Percentiles rank a stretch among this genome's conserved stretches.
These are phyloP conservation scores for Nephelium lappaceum DNA, from an alignment of 345 rosid species.

Conservation along the genomic window DNA sequence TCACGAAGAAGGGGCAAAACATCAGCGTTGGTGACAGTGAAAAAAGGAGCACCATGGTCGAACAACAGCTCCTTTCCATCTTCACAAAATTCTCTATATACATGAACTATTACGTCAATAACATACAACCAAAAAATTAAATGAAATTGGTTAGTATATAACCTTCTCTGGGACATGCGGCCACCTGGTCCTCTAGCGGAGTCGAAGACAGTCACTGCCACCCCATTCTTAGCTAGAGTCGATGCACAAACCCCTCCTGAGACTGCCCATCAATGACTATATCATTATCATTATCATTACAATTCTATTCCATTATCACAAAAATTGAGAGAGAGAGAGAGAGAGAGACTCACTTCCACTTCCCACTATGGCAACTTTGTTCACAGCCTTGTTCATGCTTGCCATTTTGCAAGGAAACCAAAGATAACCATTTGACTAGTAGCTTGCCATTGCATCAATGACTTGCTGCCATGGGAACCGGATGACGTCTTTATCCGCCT, in stretches of 20 bases:
- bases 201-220: constrained; percentile 79
- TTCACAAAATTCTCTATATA: constrained; percentile 56
- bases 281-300: neutral
- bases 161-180: constrained; percentile 92
- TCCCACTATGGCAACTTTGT: constrained; percentile 77
- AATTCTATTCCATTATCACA: too few species aligned
- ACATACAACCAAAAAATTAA: too few species aligned
- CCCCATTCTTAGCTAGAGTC: constrained; percentile 65
- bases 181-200: constrained; percentile 88
- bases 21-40: constrained; percentile 49
- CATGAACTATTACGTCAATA: too few species aligned
- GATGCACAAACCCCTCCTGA: constrained; percentile 91
- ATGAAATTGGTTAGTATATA: too few species aligned
- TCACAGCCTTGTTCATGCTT: constrained; percentile 40
- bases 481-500: too few species aligned
- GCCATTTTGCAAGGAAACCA: neutral
- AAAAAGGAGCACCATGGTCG: constrained; percentile 89
- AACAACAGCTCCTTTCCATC: constrained; percentile 73
- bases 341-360: constrained; percentile 59
- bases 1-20: constrained; percentile 58
- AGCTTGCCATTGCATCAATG: too few species aligned
- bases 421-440: too few species aligned
- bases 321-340: constrained; percentile 1
- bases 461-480: too few species aligned
- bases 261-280: constrained; percentile 36